A percentile compares a stretch with the other conserved stretches of the same genome.
Evolutionary conservation across 176 grass and related monocot species (phyloP).

Genomic region (Rhipidocladum racemiflorum): DNA sequence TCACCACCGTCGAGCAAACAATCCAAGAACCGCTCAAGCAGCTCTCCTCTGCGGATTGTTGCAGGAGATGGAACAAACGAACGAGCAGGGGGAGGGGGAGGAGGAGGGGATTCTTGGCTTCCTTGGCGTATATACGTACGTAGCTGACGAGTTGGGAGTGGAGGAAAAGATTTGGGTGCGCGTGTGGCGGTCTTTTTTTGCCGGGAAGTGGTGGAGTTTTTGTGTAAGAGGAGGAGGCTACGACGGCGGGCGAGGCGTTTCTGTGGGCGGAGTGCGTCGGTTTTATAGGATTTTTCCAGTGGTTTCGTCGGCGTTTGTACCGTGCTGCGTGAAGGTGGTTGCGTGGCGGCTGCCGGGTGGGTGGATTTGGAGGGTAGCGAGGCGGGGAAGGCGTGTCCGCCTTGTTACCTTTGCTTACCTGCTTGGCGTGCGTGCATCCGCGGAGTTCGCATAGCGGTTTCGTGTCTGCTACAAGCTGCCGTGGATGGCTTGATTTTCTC

Average conservation of each 20-base stretch:
- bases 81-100: too few species aligned
- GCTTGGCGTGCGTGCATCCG: neutral
- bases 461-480: neutral
- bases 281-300: constrained; percentile 37
- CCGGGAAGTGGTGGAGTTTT: neutral
- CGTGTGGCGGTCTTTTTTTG: constrained; percentile 22
- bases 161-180: constrained; percentile 21
- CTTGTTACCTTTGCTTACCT: constrained; percentile 30
- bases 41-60: too few species aligned
- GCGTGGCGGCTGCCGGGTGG: neutral
- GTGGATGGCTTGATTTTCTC: neutral
- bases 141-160: neutral
- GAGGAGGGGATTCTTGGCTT: neutral
- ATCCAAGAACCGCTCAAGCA: neutral
- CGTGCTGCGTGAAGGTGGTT: neutral
- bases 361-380: constrained; percentile 26
- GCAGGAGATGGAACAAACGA: neutral
- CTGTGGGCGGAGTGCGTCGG: constrained; percentile 21
- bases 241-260: constrained; percentile 15
- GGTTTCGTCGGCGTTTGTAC: neutral
- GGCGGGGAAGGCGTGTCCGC: constrained; percentile 43
- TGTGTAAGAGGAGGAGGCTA: constrained; percentile 9
- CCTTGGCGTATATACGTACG: neutral
- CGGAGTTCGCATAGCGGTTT: neutral
- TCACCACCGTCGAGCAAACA: neutral